Evolutionary conservation across 148 eudicot species (phyloP), one percentile per base, ranked within the genome.

Genomic region (Nepenthes mirabilis): DNA sequence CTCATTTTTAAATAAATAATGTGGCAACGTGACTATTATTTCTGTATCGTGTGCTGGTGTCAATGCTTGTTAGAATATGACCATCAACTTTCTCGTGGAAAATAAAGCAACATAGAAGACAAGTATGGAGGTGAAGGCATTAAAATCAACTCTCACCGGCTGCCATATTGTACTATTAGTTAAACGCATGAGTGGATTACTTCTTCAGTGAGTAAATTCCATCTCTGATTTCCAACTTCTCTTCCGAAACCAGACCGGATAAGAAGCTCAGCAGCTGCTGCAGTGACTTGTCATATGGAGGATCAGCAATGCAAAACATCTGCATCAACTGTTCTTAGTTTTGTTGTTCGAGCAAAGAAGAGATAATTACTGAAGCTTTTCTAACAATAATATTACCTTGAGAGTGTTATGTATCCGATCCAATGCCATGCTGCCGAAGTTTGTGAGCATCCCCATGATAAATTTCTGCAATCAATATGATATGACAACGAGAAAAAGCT

Each of bases 241-340:
- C 96, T 70, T 93, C 95, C 48, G 85, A 82, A 77, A 82, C 85
- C 63, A 93, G 74, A 67, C 95, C 98, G 36, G 80, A 77, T 74
- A 93, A 79, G 76, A 93, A 93, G 81, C 85, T 79, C 68, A 88
- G 96, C 61, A 93, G 77, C 74, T 93, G 96, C 66, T 88, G 98
- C 69, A 93, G 88, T 61, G 99, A 86, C 72, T 93, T 93, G 80
- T 88, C 96, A 72, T 93, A 93, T 36, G 77, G 10, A 58, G 96
- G 96, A 73, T 93, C 96, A 51, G 87, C 87, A 23, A 77, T 61
- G 61, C 96, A 86, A 61, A 93, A 93, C 89, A 88, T 88, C 99
- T 93, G 88, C 75, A 76, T 34, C 23, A 57, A 67, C 23, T 59
- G 33, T 36, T 52, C 57, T 32, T 60, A 62, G 32, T 36, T 23